phyloP scores from a whole-genome alignment of 2,329 filamentous ascomycete species.

The Didymella arachidicola region DNA sequence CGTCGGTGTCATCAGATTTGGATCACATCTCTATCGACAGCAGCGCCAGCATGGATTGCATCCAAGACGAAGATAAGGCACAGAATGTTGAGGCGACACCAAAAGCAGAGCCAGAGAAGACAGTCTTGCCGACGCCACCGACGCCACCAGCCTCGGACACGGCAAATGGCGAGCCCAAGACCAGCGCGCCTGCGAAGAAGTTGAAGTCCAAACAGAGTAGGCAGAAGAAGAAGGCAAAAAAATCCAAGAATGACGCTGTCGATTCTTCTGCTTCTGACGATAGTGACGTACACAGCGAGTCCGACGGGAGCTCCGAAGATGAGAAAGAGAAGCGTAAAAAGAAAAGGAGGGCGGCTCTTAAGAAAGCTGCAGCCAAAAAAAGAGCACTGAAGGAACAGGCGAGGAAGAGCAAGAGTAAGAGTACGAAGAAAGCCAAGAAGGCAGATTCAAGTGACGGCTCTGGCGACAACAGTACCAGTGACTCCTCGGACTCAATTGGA shows the following conservation, averaged over 20 bases:
- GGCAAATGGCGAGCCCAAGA: slow-evolving; percentile 19
- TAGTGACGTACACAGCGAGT: slow-evolving; percentile 32
- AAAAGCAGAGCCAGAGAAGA: background rate
- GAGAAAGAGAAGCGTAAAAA: slow-evolving; percentile 36
- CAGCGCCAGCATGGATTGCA: slow-evolving; percentile 25
- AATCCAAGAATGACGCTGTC: slow-evolving; percentile 25
- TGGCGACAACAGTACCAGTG: slow-evolving; percentile 26
- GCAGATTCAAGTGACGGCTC: slow-evolving; percentile 30
- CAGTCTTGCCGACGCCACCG: background rate
- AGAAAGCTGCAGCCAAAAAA: slow-evolving; percentile 24
- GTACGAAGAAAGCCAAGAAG: slow-evolving; percentile 32
- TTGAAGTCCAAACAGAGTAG: slow-evolving; percentile 9
- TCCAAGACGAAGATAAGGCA: slow-evolving; percentile 21
- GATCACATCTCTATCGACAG: slow-evolving; percentile 27
- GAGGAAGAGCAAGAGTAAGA: slow-evolving; percentile 26
- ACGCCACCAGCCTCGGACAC: background rate
- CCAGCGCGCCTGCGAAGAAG: background rate
- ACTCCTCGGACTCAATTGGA: slow-evolving; percentile 25
- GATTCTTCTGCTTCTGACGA: slow-evolving; percentile 39
- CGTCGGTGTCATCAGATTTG: slow-evolving; percentile 32
- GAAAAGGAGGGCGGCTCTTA: slow-evolving; percentile 22
- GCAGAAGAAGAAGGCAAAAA: slow-evolving; percentile 27
- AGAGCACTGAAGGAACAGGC: slow-evolving; percentile 27
- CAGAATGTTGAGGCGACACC: slow-evolving; percentile 15
- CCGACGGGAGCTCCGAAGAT: slow-evolving; percentile 30